Evolutionary conservation across 352 stramenopile genomes (phyloP).

Genomic region (Phytopythium helicoides): DNA sequence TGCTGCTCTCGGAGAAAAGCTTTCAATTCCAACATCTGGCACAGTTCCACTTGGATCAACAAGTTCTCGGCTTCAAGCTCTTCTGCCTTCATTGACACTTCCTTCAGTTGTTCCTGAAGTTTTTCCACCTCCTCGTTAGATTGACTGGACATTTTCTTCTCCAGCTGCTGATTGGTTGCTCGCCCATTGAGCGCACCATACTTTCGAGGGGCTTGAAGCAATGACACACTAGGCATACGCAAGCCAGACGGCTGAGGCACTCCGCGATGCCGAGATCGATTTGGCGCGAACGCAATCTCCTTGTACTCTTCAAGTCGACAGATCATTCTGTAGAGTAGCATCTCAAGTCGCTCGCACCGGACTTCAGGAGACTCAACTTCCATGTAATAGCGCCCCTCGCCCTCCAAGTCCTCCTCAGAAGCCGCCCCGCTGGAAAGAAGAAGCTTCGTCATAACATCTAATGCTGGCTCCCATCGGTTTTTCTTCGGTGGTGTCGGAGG

Average conservation of each 20-base stretch:
- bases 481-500: constrained; percentile 17
- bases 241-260: constrained; percentile 26
- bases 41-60: constrained; percentile 63
- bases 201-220: constrained; percentile 39
- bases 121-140: constrained; percentile 12
- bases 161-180: constrained; percentile 34
- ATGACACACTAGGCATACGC: constrained; percentile 39
- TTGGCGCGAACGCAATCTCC: constrained; percentile 50
- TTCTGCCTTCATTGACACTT: constrained; percentile 28
- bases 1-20: not conserved
- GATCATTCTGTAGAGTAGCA: constrained; percentile 86
- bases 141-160: constrained; percentile 22
- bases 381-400: constrained; percentile 16
- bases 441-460: constrained; percentile 81
- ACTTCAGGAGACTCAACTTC: constrained; percentile 40
- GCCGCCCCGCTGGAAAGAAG: constrained; percentile 55
- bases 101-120: constrained; percentile 44
- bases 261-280: constrained; percentile 23
- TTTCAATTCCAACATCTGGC: constrained; percentile 71
- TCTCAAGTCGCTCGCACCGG: constrained; percentile 71
- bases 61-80: constrained; percentile 70
- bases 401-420: constrained; percentile 31
- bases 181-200: constrained; percentile 33
- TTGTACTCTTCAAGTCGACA: constrained; percentile 85
- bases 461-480: constrained; percentile 74